Percentiles rank a stretch among this genome's conserved stretches.
Evolutionary conservation across 1,284 basidiomycete genomes (phyloP).

Genomic region (Coriolopsis trogii): DNA sequence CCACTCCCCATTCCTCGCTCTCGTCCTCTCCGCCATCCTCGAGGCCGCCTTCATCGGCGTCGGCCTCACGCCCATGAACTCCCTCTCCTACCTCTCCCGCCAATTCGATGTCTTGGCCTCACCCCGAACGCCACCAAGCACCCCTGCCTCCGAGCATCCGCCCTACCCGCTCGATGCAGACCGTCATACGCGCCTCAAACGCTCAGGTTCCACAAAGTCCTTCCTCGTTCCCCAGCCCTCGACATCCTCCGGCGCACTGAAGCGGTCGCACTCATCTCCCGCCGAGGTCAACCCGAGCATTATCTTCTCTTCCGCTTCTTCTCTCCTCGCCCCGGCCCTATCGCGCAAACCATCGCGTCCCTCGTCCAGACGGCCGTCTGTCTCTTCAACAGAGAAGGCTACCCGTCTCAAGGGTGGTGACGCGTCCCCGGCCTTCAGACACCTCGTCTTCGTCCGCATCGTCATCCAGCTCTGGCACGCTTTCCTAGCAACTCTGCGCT

Average conservation of each 20-base stretch:
- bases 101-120: constrained; percentile 40
- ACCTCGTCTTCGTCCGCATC: constrained; percentile 55
- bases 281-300: constrained; percentile 36
- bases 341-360: constrained; percentile 27
- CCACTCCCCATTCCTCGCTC: constrained; percentile 19
- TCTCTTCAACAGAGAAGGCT: constrained; percentile 29
- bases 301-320: constrained; percentile 20
- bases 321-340: constrained; percentile 25
- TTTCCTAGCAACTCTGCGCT: constrained; percentile 49
- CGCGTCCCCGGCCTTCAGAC: constrained; percentile 40
- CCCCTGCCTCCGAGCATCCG: constrained; percentile 41
- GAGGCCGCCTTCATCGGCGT: constrained; percentile 26
- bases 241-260: constrained; percentile 30
- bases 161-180: constrained; percentile 28
- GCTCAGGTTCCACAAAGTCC: constrained; percentile 61
- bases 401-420: constrained; percentile 23
- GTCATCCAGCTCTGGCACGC: constrained; percentile 55
- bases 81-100: constrained; percentile 38
- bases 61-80: constrained; percentile 36
- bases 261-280: constrained; percentile 56
- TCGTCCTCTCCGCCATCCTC: constrained; percentile 20
- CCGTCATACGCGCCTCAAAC: constrained; percentile 41
- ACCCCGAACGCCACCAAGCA: constrained; percentile 48
- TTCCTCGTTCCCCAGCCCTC: constrained; percentile 46
- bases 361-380: constrained; percentile 27